Conservation (phyloP, 192 early-diverging fungal species). For the Podila epigama region DNA sequence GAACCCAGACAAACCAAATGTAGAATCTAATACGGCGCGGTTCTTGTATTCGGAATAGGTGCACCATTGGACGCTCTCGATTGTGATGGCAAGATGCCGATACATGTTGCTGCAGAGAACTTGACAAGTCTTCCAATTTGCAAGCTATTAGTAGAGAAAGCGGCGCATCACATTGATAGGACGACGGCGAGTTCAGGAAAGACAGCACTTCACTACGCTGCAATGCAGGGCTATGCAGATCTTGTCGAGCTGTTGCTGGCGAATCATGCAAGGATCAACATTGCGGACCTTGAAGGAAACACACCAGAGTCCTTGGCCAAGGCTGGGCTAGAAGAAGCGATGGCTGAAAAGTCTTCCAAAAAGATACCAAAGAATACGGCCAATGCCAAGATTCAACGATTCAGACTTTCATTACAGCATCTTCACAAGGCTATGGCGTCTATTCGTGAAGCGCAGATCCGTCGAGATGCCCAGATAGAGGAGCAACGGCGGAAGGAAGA, state of each 20-base stretch:
- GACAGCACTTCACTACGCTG: constrained; percentile 47
- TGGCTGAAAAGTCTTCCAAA: neutral
- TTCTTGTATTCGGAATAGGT: too few relatives aligned
- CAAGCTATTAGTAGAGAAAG: constrained; percentile 39
- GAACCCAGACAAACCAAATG: too few relatives aligned
- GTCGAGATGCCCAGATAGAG: constrained; percentile 64
- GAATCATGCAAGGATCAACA: constrained; percentile 34
- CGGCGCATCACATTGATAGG: constrained; percentile 30
- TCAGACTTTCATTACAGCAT: constrained; percentile 17
- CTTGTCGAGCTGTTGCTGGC: constrained; percentile 37
- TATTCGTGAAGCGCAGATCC: constrained; percentile 34
- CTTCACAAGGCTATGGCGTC: constrained; percentile 29
- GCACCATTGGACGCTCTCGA: constrained; percentile 45
- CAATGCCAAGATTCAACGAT: constrained; percentile 16
- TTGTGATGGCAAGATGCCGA: constrained; percentile 30
- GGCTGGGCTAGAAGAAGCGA: constrained; percentile 10
- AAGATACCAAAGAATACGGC: constrained; percentile 8
- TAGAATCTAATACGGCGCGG: too few relatives aligned
- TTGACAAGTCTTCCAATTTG: constrained; percentile 7
- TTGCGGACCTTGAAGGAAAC: constrained; percentile 27
- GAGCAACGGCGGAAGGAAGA: constrained; percentile 54
- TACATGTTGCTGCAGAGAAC: constrained; percentile 38
- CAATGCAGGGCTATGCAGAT: constrained; percentile 18
- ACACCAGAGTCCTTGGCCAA: constrained; percentile 45
- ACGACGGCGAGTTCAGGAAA: constrained; percentile 13